phyloP scores from a whole-genome alignment of 768 basidiomycete genomes.

The Neoboletus brunneissimus region DNA sequence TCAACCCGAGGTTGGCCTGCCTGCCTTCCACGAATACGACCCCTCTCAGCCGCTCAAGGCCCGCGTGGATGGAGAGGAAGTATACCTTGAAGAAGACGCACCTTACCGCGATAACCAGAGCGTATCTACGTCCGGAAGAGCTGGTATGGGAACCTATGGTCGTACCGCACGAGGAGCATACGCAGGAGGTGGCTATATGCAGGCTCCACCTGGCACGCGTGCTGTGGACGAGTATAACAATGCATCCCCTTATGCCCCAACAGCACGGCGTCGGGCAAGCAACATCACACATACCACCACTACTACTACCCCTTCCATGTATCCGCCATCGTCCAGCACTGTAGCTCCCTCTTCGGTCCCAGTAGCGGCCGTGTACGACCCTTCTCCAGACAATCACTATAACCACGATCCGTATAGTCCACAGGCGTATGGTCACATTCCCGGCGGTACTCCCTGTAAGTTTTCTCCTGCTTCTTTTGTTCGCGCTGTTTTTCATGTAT shows the following conservation, averaged over 20 bases:
- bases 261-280: slow-evolving; percentile 40
- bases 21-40: slow-evolving; percentile 69
- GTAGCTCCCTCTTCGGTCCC: slow-evolving; percentile 15
- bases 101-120: slow-evolving; percentile 33
- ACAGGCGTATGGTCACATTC: slow-evolving; percentile 50
- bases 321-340: slow-evolving; percentile 32
- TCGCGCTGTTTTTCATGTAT: slow-evolving; percentile 1
- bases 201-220: slow-evolving; percentile 59
- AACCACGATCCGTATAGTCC: slow-evolving; percentile 29
- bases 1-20: slow-evolving; percentile 62
- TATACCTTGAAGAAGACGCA: slow-evolving; percentile 51
- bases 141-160: slow-evolving; percentile 30
- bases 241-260: slow-evolving; percentile 44
- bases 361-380: slow-evolving; percentile 17
- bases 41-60: slow-evolving; percentile 60
- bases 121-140: slow-evolving; percentile 20
- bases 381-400: slow-evolving; percentile 20
- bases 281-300: slow-evolving; percentile 40
- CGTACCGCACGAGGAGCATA: slow-evolving; percentile 34
- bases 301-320: slow-evolving; percentile 38
- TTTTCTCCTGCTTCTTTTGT: slow-evolving; percentile 3
- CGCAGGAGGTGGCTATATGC: slow-evolving; percentile 60
- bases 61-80: slow-evolving; percentile 53
- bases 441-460: slow-evolving; percentile 56
- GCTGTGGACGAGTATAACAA: slow-evolving; percentile 77